phyloP scores from a whole-genome alignment of 225 moss, liverwort and hornwort species.

The Physcomitrium patens region DNA sequence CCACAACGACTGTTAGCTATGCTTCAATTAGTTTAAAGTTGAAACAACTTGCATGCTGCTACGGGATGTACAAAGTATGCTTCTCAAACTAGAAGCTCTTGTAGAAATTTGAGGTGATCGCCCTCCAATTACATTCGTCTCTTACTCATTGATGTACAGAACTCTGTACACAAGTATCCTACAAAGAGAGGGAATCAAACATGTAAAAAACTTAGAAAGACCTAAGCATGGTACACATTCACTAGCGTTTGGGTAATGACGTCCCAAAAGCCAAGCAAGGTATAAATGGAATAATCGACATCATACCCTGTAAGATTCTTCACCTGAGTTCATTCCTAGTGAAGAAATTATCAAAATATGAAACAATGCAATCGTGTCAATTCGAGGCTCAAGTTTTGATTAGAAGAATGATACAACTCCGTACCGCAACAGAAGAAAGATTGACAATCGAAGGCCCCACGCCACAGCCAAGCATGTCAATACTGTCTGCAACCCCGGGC shows the following conservation, averaged over 20 bases:
- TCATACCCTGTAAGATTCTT: not conserved
- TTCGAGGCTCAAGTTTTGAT: not conserved
- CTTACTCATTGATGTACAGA: not conserved
- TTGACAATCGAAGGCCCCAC: conserved; percentile 63
- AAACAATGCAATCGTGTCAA: conserved; percentile 10
- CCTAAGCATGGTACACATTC: conserved; percentile 12
- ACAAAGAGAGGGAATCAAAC: conserved; percentile 13
- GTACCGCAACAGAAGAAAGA: conserved; percentile 62
- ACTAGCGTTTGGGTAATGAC: not conserved
- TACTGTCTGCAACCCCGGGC: conserved; percentile 45
- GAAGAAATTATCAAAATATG: conserved; percentile 2
- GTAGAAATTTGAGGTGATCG: not conserved
- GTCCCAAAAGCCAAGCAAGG: conserved; percentile 11
- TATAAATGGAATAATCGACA: not conserved
- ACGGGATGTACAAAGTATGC: conserved; percentile 5
- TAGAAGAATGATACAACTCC: conserved; percentile 7
- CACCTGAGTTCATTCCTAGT: conserved; percentile 1
- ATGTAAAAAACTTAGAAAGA: conserved; percentile 18
- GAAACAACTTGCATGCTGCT: not conserved
- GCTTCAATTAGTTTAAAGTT: conserved; percentile 17
- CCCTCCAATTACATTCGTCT: not conserved
- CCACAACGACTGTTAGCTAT: conserved; percentile 10
- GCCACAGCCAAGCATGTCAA: conserved; percentile 50
- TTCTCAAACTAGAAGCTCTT: not conserved
- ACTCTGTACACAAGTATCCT: conserved; percentile 7